Conservation (phyloP, 495 filamentous ascomycete genomes). For the Neurospora tetraspora region DNA sequence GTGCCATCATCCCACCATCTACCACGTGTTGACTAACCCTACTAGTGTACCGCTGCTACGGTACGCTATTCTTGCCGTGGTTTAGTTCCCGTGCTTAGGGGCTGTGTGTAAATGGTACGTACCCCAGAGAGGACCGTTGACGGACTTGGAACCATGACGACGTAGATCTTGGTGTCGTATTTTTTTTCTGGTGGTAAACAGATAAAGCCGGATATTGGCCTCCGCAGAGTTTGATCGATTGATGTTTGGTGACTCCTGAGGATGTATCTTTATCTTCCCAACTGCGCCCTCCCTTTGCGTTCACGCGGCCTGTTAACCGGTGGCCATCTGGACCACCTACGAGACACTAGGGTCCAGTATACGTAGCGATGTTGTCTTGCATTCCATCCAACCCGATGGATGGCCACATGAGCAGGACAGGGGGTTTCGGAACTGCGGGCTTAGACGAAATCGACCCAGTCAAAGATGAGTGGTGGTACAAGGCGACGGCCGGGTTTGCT, state of each 20-base stretch:
- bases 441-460: background rate
- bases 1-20: background rate
- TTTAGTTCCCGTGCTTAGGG: background rate
- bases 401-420: background rate
- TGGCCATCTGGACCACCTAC: background rate
- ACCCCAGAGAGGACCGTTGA: background rate
- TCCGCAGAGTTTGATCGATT: background rate
- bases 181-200: background rate
- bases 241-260: background rate
- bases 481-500: background rate
- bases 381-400: background rate
- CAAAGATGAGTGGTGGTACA: background rate
- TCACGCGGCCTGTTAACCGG: background rate
- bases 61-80: background rate
- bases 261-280: background rate
- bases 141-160: background rate
- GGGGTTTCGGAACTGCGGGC: background rate
- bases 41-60: background rate
- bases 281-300: background rate
- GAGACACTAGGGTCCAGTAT: background rate
- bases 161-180: background rate
- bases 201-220: background rate
- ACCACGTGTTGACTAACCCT: background rate
- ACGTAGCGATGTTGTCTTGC: background rate
- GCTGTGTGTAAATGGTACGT: background rate